Percentiles rank a stretch among this genome's conserved stretches.
Evolutionary conservation across 139 green algal species (phyloP).

Genomic region (Pleodorina starrii): DNA sequence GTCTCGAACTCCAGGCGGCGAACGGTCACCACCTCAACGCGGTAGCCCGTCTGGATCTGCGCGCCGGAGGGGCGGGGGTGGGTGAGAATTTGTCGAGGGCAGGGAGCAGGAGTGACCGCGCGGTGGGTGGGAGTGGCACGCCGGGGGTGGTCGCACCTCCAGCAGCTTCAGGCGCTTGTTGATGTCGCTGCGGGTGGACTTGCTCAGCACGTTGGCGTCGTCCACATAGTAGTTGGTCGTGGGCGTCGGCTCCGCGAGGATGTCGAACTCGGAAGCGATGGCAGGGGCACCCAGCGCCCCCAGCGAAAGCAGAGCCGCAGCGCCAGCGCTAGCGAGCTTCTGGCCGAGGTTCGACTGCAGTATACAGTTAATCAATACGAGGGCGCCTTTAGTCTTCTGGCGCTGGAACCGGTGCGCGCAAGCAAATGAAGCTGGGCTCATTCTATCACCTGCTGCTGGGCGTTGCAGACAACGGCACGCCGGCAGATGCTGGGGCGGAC

Average conservation of each 20-base stretch:
- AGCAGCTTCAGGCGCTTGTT: constrained; percentile 84
- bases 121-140: too few species aligned
- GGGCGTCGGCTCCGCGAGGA: constrained; percentile 83
- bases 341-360: constrained; percentile 41
- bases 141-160: constrained; percentile 71
- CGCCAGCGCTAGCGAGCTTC: constrained; percentile 50
- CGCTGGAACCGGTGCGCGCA: too few species aligned
- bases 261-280: constrained; percentile 86
- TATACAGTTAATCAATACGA: background rate
- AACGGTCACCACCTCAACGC: constrained; percentile 93
- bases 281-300: constrained; percentile 46
- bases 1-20: constrained; percentile 96
- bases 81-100: too few species aligned
- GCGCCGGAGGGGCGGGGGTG: too few species aligned
- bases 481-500: background rate
- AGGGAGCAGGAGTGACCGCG: too few species aligned
- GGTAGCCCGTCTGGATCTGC: constrained; percentile 86
- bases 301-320: constrained; percentile 53
- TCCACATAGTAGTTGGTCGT: constrained; percentile 90
- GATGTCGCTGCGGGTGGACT: constrained; percentile 78
- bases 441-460: constrained; percentile 27
- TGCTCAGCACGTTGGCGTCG: constrained; percentile 90
- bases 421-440: background rate
- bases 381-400: too few species aligned
- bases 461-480: constrained; percentile 11